A percentile compares a stretch with the other conserved stretches of the same genome.
phyloP scores from a whole-genome alignment of 176 grass and related monocot genomes.

The Cocos nucifera region DNA sequence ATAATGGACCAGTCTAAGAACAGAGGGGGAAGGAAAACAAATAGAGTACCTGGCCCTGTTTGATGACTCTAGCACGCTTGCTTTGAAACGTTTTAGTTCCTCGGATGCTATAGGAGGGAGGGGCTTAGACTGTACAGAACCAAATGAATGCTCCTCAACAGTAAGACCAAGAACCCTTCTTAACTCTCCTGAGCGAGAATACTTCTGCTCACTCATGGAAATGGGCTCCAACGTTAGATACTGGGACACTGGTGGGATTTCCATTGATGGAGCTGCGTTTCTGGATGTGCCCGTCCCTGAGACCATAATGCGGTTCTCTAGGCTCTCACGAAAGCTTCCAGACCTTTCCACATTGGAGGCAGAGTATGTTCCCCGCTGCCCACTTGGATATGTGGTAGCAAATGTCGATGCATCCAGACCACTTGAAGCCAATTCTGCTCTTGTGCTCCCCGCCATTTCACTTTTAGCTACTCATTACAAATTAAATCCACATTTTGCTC shows the following conservation, averaged over 20 bases:
- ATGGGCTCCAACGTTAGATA: constrained; percentile 46
- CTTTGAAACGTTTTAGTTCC: constrained; percentile 55
- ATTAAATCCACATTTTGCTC: constrained; percentile 1
- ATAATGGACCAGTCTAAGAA: no score
- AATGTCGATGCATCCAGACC: constrained; percentile 14
- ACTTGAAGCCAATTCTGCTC: constrained; percentile 12
- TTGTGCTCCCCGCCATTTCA: constrained; percentile 33
- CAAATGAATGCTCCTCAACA: constrained; percentile 40
- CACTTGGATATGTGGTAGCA: constrained; percentile 10
- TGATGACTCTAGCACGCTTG: constrained; percentile 32
- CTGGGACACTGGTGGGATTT: constrained; percentile 32
- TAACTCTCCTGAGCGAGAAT: constrained; percentile 47
- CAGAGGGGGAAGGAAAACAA: not conserved
- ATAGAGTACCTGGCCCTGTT: constrained; percentile 38
- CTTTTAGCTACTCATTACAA: not conserved
- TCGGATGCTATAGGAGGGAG: constrained; percentile 23
- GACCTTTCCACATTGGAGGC: constrained; percentile 17
- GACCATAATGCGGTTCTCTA: constrained; percentile 3
- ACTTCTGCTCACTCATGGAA: constrained; percentile 34
- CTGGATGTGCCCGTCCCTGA: constrained; percentile 28
- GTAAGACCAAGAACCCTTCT: constrained; percentile 39
- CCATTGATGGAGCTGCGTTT: constrained; percentile 19
- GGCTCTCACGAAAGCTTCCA: constrained; percentile 37
- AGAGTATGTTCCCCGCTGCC: constrained; percentile 12
- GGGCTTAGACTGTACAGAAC: constrained; percentile 35